phyloP scores from a whole-genome alignment of 2,329 filamentous ascomycete species.

The Plenodomus biglobosus region DNA sequence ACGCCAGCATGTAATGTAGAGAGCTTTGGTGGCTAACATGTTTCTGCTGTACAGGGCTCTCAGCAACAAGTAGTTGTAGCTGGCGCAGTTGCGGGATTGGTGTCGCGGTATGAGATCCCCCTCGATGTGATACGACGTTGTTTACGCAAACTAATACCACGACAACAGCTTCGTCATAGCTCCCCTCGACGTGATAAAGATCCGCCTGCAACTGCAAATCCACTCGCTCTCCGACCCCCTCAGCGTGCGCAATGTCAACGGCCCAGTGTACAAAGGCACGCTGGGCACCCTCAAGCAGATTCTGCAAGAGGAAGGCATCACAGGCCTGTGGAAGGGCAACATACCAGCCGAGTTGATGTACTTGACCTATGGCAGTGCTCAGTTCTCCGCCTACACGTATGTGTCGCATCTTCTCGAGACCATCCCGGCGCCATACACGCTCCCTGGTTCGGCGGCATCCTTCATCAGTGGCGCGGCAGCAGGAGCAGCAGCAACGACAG shows the following conservation, averaged over 20 bases:
- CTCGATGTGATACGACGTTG: neutral
- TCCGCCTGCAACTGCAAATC: slow-evolving; percentile 90
- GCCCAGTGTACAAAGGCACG: slow-evolving; percentile 70
- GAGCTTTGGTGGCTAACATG: neutral
- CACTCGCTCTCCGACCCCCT: slow-evolving; percentile 78
- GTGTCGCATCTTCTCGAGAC: slow-evolving; percentile 67
- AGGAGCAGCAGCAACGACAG: slow-evolving; percentile 77
- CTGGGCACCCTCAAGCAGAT: slow-evolving; percentile 76
- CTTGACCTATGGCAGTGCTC: slow-evolving; percentile 82
- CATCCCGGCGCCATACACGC: slow-evolving; percentile 47
- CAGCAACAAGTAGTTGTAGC: slow-evolving; percentile 66
- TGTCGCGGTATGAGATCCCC: slow-evolving; percentile 70
- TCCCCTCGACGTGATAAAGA: slow-evolving; percentile 96
- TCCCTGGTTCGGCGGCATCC: slow-evolving; percentile 70
- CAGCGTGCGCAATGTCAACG: slow-evolving; percentile 52
- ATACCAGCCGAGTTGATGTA: slow-evolving; percentile 94
- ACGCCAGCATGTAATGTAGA: neutral
- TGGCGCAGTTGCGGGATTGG: slow-evolving; percentile 74
- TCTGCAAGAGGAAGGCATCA: slow-evolving; percentile 76
- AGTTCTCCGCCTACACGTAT: slow-evolving; percentile 86
- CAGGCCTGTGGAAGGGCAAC: slow-evolving; percentile 94
- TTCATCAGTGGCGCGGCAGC: slow-evolving; percentile 83
- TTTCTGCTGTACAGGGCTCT: slow-evolving; percentile 56
- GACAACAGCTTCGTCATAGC: slow-evolving; percentile 78
- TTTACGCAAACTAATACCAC: slow-evolving; percentile 9